Evolutionary conservation across 805 yeast species (phyloP).

Genomic region (Clavispora fructus): DNA sequence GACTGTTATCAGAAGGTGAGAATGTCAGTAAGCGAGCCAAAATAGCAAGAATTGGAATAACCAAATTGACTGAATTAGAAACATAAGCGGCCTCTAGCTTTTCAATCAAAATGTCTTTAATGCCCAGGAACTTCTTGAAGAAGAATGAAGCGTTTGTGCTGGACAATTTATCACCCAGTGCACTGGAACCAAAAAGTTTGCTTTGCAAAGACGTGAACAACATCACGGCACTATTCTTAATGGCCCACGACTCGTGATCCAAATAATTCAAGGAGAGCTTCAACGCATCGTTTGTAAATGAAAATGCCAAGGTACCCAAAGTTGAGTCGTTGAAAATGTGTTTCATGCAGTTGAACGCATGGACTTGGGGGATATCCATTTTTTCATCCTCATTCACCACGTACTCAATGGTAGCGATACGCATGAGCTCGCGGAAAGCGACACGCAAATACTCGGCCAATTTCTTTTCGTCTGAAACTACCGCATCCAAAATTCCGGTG

Average conservation of each 20-base stretch:
- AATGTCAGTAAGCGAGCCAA: constrained; percentile 64
- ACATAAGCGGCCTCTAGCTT: constrained; percentile 27
- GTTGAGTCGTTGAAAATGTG: constrained; percentile 68
- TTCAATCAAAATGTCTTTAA: constrained; percentile 45
- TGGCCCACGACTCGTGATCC: constrained; percentile 70
- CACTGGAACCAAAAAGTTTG: constrained; percentile 65
- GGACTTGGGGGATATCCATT: constrained; percentile 84
- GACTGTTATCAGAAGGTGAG: constrained; percentile 43
- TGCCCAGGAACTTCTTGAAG: constrained; percentile 57
- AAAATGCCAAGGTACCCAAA: constrained; percentile 41
- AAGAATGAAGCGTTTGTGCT: constrained; percentile 57
- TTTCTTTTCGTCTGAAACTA: constrained; percentile 20
- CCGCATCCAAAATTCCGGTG: constrained; percentile 64
- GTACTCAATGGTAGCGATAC: constrained; percentile 51
- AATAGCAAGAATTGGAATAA: constrained; percentile 73
- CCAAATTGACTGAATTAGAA: constrained; percentile 39
- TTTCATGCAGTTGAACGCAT: constrained; percentile 82
- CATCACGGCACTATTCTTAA: constrained; percentile 92
- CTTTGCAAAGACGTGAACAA: constrained; percentile 80
- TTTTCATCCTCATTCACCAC: constrained; percentile 42
- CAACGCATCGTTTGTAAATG: constrained; percentile 44
- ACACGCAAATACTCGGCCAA: constrained; percentile 29
- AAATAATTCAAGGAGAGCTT: constrained; percentile 59
- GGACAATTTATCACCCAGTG: constrained; percentile 28
- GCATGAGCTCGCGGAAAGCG: constrained; percentile 49